A percentile compares a stretch with the other conserved stretches of the same genome.
These are phyloP conservation scores for Gryganskiella cystojenkinii DNA, from an alignment of 192 early-diverging fungal species.

Conservation along the genomic window DNA sequence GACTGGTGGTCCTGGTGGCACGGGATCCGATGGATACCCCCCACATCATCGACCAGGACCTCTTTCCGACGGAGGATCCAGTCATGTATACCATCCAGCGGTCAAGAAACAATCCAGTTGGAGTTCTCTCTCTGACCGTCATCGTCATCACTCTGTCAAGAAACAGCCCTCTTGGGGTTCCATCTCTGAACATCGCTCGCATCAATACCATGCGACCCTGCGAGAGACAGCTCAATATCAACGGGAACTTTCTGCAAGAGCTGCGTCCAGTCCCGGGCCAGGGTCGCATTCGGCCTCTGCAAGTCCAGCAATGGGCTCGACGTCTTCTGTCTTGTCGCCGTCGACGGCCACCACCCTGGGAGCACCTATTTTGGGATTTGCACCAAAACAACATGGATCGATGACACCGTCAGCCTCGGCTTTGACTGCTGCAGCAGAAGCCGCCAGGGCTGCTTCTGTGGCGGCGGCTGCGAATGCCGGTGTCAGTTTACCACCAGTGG, in stretches of 20 bases:
- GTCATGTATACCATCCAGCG: conserved; percentile 17
- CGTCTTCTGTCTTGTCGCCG: no score
- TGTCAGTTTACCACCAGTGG: no score
- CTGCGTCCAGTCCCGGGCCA: neutral
- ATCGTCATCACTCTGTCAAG: conserved; percentile 20
- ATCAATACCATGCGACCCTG: conserved; percentile 4
- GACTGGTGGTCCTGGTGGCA: conserved; percentile 5
- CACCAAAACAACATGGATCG: no score
- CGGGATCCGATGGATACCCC: conserved; percentile 6
- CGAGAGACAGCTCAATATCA: neutral
- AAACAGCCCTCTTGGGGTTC: conserved; percentile 43
- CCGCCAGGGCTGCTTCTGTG: no score
- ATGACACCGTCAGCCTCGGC: no score
- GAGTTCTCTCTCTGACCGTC: conserved; percentile 32
- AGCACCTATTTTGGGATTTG: no score
- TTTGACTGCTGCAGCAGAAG: no score
- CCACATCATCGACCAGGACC: conserved; percentile 6
- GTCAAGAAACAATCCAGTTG: conserved; percentile 43
- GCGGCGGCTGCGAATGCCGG: no score
- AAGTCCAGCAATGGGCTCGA: conserved; percentile 27
- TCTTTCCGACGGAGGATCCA: neutral
- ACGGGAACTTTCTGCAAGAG: neutral
- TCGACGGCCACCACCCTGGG: no score
- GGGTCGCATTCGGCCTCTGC: neutral
- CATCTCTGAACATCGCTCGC: conserved; percentile 28